Percentiles rank a stretch among this genome's conserved stretches.
Evolutionary conservation across 495 filamentous ascomycete genomes (phyloP).

Genomic region (Diplogelasinospora grovesii): DNA sequence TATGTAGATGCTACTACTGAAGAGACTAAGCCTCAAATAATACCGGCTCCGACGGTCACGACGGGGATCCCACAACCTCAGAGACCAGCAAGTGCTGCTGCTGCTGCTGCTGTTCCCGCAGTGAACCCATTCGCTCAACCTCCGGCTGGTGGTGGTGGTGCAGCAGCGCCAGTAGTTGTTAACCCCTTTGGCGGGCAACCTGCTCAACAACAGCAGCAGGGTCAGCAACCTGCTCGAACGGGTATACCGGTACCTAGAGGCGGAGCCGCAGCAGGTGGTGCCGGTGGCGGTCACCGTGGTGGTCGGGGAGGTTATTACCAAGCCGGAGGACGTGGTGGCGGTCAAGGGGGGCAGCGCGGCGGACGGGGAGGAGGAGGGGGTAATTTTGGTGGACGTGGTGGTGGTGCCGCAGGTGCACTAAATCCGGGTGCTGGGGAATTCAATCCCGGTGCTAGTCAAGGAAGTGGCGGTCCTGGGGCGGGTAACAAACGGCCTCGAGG

Average conservation of each 20-base stretch:
- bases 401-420: slow-evolving; percentile 11
- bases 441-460: slow-evolving; percentile 12
- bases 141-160: neutral
- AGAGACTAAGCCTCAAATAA: slow-evolving; percentile 12
- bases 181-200: slow-evolving; percentile 21
- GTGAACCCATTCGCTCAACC: slow-evolving; percentile 11
- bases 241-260: slow-evolving; percentile 12
- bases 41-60: no score
- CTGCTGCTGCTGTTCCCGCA: no score
- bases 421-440: slow-evolving; percentile 27
- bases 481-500: slow-evolving; percentile 25
- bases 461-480: no score
- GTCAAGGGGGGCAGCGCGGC: slow-evolving; percentile 15
- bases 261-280: neutral
- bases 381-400: slow-evolving; percentile 3
- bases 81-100: slow-evolving; percentile 3
- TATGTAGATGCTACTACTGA: slow-evolving; percentile 11
- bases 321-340: slow-evolving; percentile 12
- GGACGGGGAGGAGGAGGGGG: slow-evolving; percentile 2
- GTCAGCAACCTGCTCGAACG: slow-evolving; percentile 5
- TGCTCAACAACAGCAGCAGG: slow-evolving; percentile 4
- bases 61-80: slow-evolving; percentile 3
- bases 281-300: slow-evolving; percentile 2
- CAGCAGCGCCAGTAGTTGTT: slow-evolving; percentile 1
- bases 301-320: slow-evolving; percentile 9